Evolutionary conservation across 352 stramenopile species (phyloP), one percentile per base, ranked within the genome.

Genomic region (Phytopythium boreale): DNA sequence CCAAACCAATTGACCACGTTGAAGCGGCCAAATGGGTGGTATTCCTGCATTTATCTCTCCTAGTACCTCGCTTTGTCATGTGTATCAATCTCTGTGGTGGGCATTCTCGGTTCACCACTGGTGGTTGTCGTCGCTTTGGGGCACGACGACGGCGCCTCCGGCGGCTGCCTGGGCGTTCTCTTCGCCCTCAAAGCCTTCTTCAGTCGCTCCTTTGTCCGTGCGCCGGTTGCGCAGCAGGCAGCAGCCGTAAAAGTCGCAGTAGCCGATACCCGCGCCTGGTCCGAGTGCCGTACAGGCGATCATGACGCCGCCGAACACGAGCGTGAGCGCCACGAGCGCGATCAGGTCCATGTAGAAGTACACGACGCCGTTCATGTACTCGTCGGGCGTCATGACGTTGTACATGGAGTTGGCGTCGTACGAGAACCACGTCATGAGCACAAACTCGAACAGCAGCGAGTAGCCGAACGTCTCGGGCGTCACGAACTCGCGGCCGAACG

Each of bases 321-420:
- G 72, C 34, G 66, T 61, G 55, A 77, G 66, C n/a, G 74, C 73
- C 41, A 75, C 63, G 49, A 87, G 67, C 59, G 84, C 66, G 43
- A 87, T 70, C 60, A 87, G 78, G 61, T 87, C 79, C 46, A 79
- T 80, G 70, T 87, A 87, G 56, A 87, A 87, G 63, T 85, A 85
- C 57, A 87, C 77, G 50, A 87, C 77, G 51, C 79, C 79, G 63
- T 80, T 80, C 76, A 87, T 87, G 74, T 85, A 85, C 65, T 87
- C 79, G 57, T 88, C 79, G 0, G 79, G 79, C 9, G 76, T 84
- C 65, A 88, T 70, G 47, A 83, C 75, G 50, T 75, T 74, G 57
- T 84, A 82, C 77, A 88, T 86, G 65, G 59, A 78, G 50, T 67
- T 76, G 14, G 79, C 79, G 34, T 86, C 75, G 62, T 76, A 74